Conservation (phyloP, 352 stramenopile genomes). For the Globisporangium abappressorium region DNA sequence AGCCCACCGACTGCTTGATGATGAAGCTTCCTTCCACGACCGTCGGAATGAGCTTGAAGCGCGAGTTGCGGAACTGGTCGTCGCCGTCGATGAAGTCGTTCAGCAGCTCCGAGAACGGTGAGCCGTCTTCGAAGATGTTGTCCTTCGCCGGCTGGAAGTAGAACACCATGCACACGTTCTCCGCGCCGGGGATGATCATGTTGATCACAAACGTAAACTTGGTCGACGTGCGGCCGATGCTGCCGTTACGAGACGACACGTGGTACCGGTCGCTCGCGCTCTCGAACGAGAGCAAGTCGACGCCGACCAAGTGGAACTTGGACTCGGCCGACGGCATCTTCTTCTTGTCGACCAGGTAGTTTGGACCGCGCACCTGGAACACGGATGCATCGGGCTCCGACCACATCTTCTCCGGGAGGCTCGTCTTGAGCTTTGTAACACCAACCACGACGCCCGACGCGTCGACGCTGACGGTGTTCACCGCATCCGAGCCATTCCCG, state of each 20-base stretch:
- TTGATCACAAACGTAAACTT: constrained; percentile 91
- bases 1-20: constrained; percentile 93
- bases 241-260: constrained; percentile 63
- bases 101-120: constrained; percentile 84
- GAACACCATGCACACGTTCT: constrained; percentile 82
- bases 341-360: constrained; percentile 89
- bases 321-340: constrained; percentile 72
- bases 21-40: constrained; percentile 97
- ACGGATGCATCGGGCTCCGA: constrained; percentile 74
- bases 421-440: constrained; percentile 68
- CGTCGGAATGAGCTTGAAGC: constrained; percentile 98
- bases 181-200: constrained; percentile 82
- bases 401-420: constrained; percentile 82
- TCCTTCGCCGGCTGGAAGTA: constrained; percentile 82
- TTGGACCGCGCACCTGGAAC: constrained; percentile 83
- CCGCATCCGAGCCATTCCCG: constrained; percentile 13
- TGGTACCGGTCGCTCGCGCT: constrained; percentile 70
- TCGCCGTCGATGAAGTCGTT: constrained; percentile 93
- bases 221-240: constrained; percentile 59
- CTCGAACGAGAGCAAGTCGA: constrained; percentile 83
- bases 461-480: constrained; percentile 49
- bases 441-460: constrained; percentile 56
- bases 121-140: constrained; percentile 86
- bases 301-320: constrained; percentile 79
- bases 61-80: constrained; percentile 94